A percentile compares a stretch with the other conserved stretches of the same genome.
Conservation (phyloP, 129 eudicot species). For the Erigeron canadensis region DNA sequence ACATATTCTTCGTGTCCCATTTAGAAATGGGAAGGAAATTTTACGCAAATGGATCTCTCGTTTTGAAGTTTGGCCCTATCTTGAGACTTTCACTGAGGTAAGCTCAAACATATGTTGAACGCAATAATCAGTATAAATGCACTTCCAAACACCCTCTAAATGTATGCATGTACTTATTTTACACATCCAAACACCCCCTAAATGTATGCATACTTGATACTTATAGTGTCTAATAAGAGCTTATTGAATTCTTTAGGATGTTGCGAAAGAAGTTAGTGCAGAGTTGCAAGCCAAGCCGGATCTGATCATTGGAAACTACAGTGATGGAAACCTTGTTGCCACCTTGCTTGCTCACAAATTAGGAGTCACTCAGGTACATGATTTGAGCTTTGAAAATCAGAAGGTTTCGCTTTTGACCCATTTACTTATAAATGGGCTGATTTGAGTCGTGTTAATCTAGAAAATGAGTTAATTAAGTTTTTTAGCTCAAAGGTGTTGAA, state of each 20-base stretch:
- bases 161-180: no score
- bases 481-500: background rate
- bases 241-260: background rate
- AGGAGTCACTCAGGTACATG: conserved; percentile 6
- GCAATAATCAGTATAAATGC: no score
- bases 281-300: background rate
- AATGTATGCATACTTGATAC: background rate
- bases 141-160: no score
- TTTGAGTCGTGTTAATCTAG: background rate
- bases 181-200: background rate
- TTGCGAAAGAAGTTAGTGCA: background rate
- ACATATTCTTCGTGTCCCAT: conserved; percentile 83
- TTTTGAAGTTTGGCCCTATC: conserved; percentile 95
- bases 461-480: background rate
- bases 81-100: conserved; percentile 94
- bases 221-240: background rate
- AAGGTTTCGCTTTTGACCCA: background rate
- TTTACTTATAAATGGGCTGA: no score
- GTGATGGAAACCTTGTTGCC: conserved; percentile 4
- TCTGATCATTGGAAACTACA: conserved; percentile 1
- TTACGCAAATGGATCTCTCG: conserved; percentile 93
- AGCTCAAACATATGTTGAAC: conserved; percentile 14
- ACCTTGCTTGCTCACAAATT: conserved; percentile 9
- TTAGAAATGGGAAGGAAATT: conserved; percentile 84
- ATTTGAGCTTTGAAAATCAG: background rate